Evolutionary conservation across 371 early-diverging fungal genomes (phyloP).

Genomic region (Apophysomyces variabilis): DNA sequence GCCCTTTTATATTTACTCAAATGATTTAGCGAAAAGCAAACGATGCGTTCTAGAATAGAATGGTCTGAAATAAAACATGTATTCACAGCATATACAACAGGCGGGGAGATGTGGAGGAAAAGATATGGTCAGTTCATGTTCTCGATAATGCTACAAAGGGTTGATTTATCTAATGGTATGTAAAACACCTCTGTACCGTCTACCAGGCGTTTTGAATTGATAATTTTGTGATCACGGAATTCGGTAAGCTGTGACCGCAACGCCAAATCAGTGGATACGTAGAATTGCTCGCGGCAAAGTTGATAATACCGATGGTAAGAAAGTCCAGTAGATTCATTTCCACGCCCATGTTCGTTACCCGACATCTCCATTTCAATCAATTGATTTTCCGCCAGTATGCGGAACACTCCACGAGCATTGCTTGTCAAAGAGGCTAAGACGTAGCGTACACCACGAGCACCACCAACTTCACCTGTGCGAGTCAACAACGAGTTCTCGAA

Average conservation of each 20-base stretch:
- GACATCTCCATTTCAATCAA: slow-evolving; percentile 60
- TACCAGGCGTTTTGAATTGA: slow-evolving; percentile 63
- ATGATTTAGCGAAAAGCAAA: not conserved
- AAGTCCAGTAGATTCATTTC: slow-evolving; percentile 57
- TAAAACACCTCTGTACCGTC: slow-evolving; percentile 84
- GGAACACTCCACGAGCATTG: slow-evolving; percentile 85
- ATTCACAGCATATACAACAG: not conserved
- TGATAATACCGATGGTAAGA: slow-evolving; percentile 67
- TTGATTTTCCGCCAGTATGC: slow-evolving; percentile 73
- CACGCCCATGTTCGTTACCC: slow-evolving; percentile 36
- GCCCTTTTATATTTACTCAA: too few relatives aligned
- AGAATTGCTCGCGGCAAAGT: slow-evolving; percentile 80
- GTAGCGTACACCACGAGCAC: slow-evolving; percentile 75
- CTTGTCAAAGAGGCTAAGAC: slow-evolving; percentile 83
- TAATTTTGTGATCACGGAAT: slow-evolving; percentile 90
- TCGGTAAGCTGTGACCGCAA: slow-evolving; percentile 90
- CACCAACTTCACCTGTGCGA: slow-evolving; percentile 55
- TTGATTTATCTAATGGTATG: slow-evolving; percentile 75
- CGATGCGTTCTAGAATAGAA: not conserved
- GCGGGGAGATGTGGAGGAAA: not conserved
- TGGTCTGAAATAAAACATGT: not conserved
- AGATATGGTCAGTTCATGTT: slow-evolving; percentile 40
- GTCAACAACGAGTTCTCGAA: slow-evolving; percentile 80
- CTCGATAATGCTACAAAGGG: slow-evolving; percentile 66
- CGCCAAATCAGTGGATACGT: slow-evolving; percentile 78